Evolutionary conservation across 768 basidiomycete species (phyloP).

Genomic region (Suillus fuscotomentosus): DNA sequence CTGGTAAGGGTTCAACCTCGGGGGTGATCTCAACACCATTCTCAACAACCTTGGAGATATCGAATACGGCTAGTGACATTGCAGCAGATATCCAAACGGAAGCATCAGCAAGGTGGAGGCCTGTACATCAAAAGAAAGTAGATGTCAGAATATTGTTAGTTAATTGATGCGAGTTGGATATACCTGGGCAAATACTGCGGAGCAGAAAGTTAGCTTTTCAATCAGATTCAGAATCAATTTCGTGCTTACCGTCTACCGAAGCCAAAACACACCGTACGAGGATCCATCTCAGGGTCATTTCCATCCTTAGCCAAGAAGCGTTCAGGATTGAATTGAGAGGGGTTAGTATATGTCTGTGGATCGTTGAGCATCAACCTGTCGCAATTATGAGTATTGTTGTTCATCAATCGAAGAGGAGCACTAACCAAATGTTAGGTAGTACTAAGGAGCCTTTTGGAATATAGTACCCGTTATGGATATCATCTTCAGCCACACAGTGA

Average conservation of each 20-base stretch:
- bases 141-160: neutral
- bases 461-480: neutral
- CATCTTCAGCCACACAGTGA: neutral
- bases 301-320: neutral
- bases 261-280: slow-evolving; percentile 43
- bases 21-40: slow-evolving; percentile 39
- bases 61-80: slow-evolving; percentile 40
- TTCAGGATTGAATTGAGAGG: slow-evolving; percentile 40
- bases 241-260: slow-evolving; percentile 35
- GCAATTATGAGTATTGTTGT: neutral
- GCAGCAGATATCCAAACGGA: slow-evolving; percentile 39
- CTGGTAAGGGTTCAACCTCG: slow-evolving; percentile 42
- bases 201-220: neutral
- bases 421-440: neutral
- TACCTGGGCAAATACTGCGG: neutral
- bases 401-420: neutral
- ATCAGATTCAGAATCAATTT: neutral
- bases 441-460: neutral
- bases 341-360: slow-evolving; percentile 45
- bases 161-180: neutral
- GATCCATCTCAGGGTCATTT: slow-evolving; percentile 12
- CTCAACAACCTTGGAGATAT: slow-evolving; percentile 21
- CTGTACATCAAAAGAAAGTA: slow-evolving; percentile 31
- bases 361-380: slow-evolving; percentile 32
- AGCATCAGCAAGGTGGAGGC: slow-evolving; percentile 46